Base-by-base conservation (phyloP, 345 rosid species). In the Durio zibethinus region DNA sequence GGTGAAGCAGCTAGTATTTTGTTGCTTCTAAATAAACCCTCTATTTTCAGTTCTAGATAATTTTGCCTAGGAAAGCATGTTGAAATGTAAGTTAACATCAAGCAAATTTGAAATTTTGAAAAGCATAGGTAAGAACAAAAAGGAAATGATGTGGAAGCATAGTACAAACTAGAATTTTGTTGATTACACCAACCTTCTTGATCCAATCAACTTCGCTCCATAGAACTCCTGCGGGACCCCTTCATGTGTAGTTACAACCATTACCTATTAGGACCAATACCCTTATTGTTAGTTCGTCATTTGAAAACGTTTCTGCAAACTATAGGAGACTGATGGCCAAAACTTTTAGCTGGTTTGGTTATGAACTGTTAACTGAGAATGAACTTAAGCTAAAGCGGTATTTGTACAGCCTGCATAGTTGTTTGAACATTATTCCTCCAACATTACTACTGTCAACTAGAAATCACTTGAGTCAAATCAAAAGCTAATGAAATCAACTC, bases 211-310 rank as follows among this genome's bases (percentile, higher is more conserved):
- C 85, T 89, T 92, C 35, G 99, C 98, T 78, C 99, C 99, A 80
- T 96, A 88, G 76, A 96, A 96, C 83, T 96, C 99, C 40, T 87
- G 78, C 0, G 99, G 99, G 52, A 96, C 97, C 80, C 99, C 99
- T 89, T 93, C 99, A 77, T 96, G 99, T 76, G 99, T 96, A 6
- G 99, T 96, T 75, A 96, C 97, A 21, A 96, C 99, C 90, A 96
- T 84, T 73, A 93, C 99, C 99, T 95, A 78, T 61, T 53, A 54
- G 72, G 54, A 76, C 27, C 33, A 81, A 59, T 61, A 38, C 60
- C 38, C 11, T 14, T 57, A 59, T 21, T 21, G 43, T 80, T 61
- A 80, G 69, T 69, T 77, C 53, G 64, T 47, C 23, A 72, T 33
- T 71, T 20, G 8, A 76, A 11, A 25, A 42, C 56, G 52, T 27